Percentiles rank a stretch among this genome's conserved stretches.
phyloP scores from a whole-genome alignment of 2,329 filamentous ascomycete genomes.

The Aspergillus alliaceus region DNA sequence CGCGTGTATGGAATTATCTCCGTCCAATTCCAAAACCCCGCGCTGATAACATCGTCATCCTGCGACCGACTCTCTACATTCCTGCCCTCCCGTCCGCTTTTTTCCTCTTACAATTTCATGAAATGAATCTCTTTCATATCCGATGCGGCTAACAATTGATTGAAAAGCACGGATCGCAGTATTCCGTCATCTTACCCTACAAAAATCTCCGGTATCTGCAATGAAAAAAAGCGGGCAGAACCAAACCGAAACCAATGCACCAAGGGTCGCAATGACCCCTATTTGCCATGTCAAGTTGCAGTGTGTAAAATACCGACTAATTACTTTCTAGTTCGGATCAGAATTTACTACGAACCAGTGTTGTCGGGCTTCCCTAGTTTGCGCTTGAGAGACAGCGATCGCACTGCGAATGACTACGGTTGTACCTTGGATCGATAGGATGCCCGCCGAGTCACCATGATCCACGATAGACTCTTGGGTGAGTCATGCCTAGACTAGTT shows the following conservation, averaged over 20 bases:
- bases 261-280: not conserved
- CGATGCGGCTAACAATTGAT: not conserved
- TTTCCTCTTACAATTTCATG: not conserved
- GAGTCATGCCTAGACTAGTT: not conserved
- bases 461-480: not conserved
- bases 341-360: not conserved
- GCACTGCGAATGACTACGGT: not conserved
- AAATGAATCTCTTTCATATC: not conserved
- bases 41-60: constrained; percentile 1
- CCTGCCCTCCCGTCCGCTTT: not conserved
- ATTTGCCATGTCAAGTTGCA: not conserved
- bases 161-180: not conserved
- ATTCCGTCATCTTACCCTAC: not conserved
- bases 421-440: not conserved
- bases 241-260: not conserved
- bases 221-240: too few relatives aligned
- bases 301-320: not conserved
- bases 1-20: not conserved
- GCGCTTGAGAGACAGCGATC: not conserved
- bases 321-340: not conserved
- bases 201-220: not conserved
- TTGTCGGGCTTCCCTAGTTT: not conserved
- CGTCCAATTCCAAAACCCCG: constrained; percentile 1
- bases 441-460: not conserved
- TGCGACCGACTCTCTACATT: not conserved